Percentiles rank a stretch among this genome's conserved stretches.
Evolutionary conservation across 345 rosid genomes (phyloP).

Genomic region (Mangifera indica): DNA sequence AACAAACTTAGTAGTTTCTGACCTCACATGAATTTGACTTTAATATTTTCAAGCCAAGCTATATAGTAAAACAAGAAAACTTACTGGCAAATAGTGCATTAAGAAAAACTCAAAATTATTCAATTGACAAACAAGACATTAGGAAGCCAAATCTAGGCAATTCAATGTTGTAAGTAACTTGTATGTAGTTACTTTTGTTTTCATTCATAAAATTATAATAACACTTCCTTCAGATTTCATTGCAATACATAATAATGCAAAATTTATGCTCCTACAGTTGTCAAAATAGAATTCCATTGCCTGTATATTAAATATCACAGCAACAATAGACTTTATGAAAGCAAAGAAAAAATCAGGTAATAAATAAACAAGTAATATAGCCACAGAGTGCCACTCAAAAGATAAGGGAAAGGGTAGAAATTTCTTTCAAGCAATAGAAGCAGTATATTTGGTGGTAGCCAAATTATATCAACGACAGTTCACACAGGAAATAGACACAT

Average conservation of each 20-base stretch:
- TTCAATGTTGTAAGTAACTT: background rate
- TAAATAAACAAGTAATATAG: background rate
- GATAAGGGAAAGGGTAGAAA: background rate
- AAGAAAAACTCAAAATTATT: background rate
- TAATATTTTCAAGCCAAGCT: slow-evolving; percentile 2
- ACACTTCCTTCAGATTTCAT: background rate
- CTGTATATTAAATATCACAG: background rate
- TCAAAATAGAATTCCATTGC: background rate
- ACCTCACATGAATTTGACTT: background rate
- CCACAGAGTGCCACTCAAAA: background rate
- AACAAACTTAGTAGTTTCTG: background rate
- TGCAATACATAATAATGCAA: background rate
- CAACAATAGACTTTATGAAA: background rate
- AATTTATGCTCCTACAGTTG: background rate
- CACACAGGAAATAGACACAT: background rate
- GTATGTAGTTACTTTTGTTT: background rate
- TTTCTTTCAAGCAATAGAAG: background rate
- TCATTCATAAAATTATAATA: slow-evolving; percentile 1
- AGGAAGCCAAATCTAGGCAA: background rate
- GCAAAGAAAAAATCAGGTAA: background rate
- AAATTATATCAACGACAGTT: background rate
- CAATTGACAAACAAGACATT: background rate
- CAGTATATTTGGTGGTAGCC: background rate
- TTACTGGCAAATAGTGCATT: background rate
- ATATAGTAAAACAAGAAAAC: background rate